Evolutionary conservation across 1,284 basidiomycete species (phyloP).

Genomic region (Ceratobasidium papillatum): DNA sequence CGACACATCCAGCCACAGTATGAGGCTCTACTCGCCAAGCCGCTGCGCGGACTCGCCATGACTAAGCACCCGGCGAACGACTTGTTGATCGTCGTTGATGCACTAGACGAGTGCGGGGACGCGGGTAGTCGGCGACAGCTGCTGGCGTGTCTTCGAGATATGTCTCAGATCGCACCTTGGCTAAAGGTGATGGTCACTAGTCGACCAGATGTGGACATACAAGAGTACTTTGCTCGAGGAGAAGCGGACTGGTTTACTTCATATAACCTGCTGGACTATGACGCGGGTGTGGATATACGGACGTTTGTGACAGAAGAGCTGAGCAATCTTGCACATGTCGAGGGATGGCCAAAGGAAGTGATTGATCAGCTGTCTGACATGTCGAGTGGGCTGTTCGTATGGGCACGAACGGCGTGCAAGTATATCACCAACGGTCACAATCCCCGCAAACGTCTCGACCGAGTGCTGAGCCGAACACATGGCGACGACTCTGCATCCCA

Average conservation of each 20-base stretch:
- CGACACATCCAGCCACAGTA: neutral
- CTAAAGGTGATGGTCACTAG: conserved; percentile 38
- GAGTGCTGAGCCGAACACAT: neutral
- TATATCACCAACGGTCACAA: neutral
- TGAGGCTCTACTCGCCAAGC: neutral
- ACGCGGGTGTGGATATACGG: neutral
- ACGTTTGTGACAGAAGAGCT: neutral
- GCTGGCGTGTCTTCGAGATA: neutral
- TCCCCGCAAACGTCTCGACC: neutral
- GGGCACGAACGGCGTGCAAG: conserved; percentile 26
- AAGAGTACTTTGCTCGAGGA: neutral
- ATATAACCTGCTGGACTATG: neutral
- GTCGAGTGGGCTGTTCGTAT: conserved; percentile 32
- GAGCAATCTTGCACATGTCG: neutral
- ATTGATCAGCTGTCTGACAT: neutral
- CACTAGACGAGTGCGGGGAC: conserved; percentile 35
- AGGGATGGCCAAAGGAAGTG: conserved; percentile 7
- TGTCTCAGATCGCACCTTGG: neutral
- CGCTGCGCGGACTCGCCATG: conserved; percentile 12
- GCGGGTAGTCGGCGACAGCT: neutral
- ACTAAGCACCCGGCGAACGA: neutral
- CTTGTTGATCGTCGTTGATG: conserved; percentile 33
- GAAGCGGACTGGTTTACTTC: neutral
- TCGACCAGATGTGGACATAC: conserved; percentile 15
- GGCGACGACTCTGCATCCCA: neutral